Evolutionary conservation across 1,284 basidiomycete genomes (phyloP).

Genomic region (Cutaneotrichosporon cutaneum): DNA sequence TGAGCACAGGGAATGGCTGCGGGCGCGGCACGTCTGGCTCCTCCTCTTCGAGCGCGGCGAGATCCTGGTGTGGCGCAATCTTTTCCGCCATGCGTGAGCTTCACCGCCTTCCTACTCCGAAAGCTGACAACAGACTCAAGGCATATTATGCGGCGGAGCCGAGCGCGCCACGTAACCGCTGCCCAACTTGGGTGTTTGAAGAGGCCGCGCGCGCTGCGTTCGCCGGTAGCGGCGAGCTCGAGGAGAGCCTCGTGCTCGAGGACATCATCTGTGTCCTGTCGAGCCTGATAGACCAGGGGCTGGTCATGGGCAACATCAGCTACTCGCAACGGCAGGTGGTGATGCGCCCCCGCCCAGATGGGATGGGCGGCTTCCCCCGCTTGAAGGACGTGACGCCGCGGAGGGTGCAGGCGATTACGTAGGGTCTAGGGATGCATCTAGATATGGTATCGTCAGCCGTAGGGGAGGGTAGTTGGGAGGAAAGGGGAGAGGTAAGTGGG

Average conservation of each 20-base stretch:
- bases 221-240: conserved; percentile 41
- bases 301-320: conserved; percentile 43
- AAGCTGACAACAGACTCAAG: conserved; percentile 30
- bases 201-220: conserved; percentile 34
- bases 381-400: conserved; percentile 34
- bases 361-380: conserved; percentile 44
- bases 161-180: conserved; percentile 29
- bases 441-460: no score
- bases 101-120: background rate
- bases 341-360: conserved; percentile 39
- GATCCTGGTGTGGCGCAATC: conserved; percentile 53
- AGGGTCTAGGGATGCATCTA: conserved; percentile 7
- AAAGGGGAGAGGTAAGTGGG: background rate
- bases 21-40: conserved; percentile 49
- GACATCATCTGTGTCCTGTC: conserved; percentile 49
- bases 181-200: conserved; percentile 46
- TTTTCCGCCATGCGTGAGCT: conserved; percentile 51
- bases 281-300: conserved; percentile 51
- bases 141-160: conserved; percentile 34
- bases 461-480: no score
- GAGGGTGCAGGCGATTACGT: conserved; percentile 15
- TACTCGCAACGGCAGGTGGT: conserved; percentile 45
- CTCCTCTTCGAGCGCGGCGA: conserved; percentile 53
- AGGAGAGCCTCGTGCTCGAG: conserved; percentile 41
- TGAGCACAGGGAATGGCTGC: conserved; percentile 47